Base-by-base conservation (phyloP, 495 filamentous ascomycete species). In the Chaetomidium leptoderma region DNA sequence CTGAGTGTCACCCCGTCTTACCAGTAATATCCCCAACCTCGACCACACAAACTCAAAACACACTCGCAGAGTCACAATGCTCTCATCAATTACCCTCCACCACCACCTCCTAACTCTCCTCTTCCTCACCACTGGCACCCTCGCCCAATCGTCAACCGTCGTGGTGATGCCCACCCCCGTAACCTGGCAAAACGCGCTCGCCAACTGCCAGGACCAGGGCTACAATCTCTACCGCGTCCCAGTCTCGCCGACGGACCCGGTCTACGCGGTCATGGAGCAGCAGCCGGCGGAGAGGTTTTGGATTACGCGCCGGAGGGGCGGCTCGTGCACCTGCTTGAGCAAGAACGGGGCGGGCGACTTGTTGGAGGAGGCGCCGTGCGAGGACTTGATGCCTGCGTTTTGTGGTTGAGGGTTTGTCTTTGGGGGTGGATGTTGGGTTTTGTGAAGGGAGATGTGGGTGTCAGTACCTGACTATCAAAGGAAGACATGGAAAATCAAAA, bases 321-420 rank as follows among this genome's bases (percentile, higher is more conserved):
- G 44, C 6, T 48, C 54, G 24, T 57, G 54, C 21, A 57, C 42
- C 0, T 57, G 54, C 8, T 17, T 57, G 16, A 39, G 16, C 3
- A 39, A 39, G 24, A 24, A 57, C 2, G 32, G 32, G 6, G n/a
- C n/a, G 6, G 42, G 21, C 2, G 42, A 46, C 10, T 5, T 24
- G 11, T 14, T 57, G 54, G 54, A 57, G 42, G 54, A 57, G 32
- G 16, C 35, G 23, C 44, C 44, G 33, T 48, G 54, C n/a, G 33
- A n/a, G 32, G 54, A 57, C 0, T 6, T 30, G 32, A 17, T 57
- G 44, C 54, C 43, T n/a, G 29, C 32, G 3, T 37, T 57, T 57
- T 57, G 53, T 17, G 33, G 35, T 29, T 24, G 23, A 10, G 2
- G 2, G 5, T 10, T 21, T 21, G 2, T 17, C 16, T 17, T 47